Base-by-base conservation (phyloP, 1,284 basidiomycete species). In the Tilletia caries region DNA sequence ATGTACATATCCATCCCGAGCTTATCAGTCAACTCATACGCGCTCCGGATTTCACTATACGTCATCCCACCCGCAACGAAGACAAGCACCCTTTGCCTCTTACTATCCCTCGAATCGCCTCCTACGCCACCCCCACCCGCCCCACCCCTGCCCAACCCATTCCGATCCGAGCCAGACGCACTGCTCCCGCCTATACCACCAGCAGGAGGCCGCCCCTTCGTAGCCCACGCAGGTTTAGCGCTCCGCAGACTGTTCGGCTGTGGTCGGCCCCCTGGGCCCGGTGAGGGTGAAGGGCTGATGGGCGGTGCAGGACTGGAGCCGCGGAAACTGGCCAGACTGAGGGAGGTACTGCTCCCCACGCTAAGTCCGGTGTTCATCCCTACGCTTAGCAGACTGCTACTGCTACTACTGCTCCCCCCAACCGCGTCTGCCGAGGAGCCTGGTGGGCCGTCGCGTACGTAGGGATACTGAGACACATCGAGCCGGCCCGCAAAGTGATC, bases 51-150 rank as follows among this genome's bases (percentile, higher is more conserved):
- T 85, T 99, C 96, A 0, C 92, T 93, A 83, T 95, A 96, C 1
- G 95, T 96, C 88, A 96, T 91, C 0, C 96, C 96, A 37, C 96
- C 96, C 13, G 92, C 92, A 15, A 98, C 87, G 83, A 98, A 98
- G 50, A 98, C 87, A 66, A 99, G 86, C 27, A 96, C 82, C n/a
- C 95, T 87, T 82, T 94, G 91, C 70, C 90, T 88, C 67, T 87
- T 89, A 68, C 91, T 89, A 46, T 83, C 82, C 43, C 79, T 72
- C 29, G 58, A 58, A n/a, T 34, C 32, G 10, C 8, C 18, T 5
- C 62, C 62, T 23, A 29, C 62, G 12, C 33, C 62, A 32, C 18
- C 48, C n/a, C 8, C 33, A 25, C 5, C 67, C 68, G 43, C n/a
- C 23, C 37, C 37, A 41, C 37, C 10, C 15, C 37, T 15, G 10